Conservation (phyloP, 2,329 filamentous ascomycete genomes). For the Fusarium brevicatenulatum region DNA sequence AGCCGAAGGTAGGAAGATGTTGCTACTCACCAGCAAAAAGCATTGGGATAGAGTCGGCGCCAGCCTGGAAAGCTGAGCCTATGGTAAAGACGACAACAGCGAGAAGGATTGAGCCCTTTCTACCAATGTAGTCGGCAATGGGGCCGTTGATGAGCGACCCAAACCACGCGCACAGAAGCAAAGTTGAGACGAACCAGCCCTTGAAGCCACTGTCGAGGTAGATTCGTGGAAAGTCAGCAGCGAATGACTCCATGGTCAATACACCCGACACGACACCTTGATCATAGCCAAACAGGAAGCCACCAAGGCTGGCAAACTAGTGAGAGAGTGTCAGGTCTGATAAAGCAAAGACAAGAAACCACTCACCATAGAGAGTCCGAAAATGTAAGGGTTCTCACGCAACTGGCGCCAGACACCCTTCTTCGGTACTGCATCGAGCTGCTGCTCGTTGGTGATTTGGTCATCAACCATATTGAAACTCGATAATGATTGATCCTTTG, state of each 20-base stretch:
- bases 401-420: background rate
- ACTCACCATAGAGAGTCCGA: background rate
- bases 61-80: conserved; percentile 57
- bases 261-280: conserved; percentile 55
- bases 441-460: background rate
- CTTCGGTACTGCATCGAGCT: background rate
- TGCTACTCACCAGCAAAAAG: conserved; percentile 49
- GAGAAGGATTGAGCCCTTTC: conserved; percentile 48
- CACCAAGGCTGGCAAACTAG: conserved; percentile 49
- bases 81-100: conserved; percentile 51
- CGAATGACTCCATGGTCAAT: conserved; percentile 49
- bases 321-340: background rate
- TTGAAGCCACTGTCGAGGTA: conserved; percentile 51
- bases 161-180: conserved; percentile 58
- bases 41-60: conserved; percentile 53
- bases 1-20: fast-evolving
- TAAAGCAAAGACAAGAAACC: no score
- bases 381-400: background rate
- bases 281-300: conserved; percentile 53
- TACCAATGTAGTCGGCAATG: conserved; percentile 47
- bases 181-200: conserved; percentile 60
- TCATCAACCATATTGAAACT: background rate
- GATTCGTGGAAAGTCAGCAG: conserved; percentile 47
- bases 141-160: conserved; percentile 57
- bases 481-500: no score